phyloP scores from a whole-genome alignment of 2,329 filamentous ascomycete genomes.

The Neofusicoccum laricinum region DNA sequence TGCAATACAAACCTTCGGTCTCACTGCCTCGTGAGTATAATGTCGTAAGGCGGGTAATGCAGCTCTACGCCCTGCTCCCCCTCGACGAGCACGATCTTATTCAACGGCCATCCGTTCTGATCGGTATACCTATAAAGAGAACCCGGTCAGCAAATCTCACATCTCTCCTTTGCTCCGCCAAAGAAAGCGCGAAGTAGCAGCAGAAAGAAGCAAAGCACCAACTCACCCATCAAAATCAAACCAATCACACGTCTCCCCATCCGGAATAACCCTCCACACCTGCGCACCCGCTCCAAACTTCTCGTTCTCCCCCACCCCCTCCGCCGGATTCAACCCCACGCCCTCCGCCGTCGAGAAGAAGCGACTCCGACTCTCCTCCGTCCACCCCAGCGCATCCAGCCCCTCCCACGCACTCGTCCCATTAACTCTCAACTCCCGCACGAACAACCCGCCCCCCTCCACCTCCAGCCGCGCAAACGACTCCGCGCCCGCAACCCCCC shows the following conservation, averaged over 20 bases:
- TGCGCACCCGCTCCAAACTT: slow-evolving; percentile 21
- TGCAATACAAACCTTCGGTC: neutral
- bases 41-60: slow-evolving; percentile 31
- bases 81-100: slow-evolving; percentile 28
- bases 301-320: slow-evolving; percentile 18
- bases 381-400: slow-evolving; percentile 28
- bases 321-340: slow-evolving; percentile 26
- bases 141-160: neutral
- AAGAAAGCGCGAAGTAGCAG: too few relatives aligned
- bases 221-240: slow-evolving; percentile 32
- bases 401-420: slow-evolving; percentile 29
- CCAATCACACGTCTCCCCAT: slow-evolving; percentile 28
- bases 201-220: neutral
- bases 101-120: slow-evolving; percentile 29
- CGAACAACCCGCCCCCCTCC: slow-evolving; percentile 26
- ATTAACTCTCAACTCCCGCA: slow-evolving; percentile 28
- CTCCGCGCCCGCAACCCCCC: neutral
- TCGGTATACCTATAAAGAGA: slow-evolving; percentile 25
- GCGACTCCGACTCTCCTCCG: slow-evolving; percentile 18
- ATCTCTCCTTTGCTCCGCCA: neutral
- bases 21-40: slow-evolving; percentile 19
- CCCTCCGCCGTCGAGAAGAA: slow-evolving; percentile 27
- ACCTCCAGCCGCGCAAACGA: slow-evolving; percentile 24
- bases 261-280: slow-evolving; percentile 28
- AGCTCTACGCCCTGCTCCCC: slow-evolving; percentile 22